phyloP scores from a whole-genome alignment of 805 yeast genomes.

The Isabelozyma rhagii region DNA sequence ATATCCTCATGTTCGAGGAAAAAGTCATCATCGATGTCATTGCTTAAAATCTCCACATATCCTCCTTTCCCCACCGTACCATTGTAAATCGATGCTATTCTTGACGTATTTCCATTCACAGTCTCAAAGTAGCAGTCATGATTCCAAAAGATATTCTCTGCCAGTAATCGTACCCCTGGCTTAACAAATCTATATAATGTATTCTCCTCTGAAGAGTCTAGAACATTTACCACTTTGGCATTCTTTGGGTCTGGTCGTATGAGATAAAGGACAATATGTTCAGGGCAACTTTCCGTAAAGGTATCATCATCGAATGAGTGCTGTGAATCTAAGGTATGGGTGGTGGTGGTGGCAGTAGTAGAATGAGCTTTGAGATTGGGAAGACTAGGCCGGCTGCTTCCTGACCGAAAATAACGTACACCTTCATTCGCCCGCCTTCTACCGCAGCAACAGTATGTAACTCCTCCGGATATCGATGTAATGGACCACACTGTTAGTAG shows the following conservation, averaged over 20 bases:
- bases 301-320: background rate
- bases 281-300: background rate
- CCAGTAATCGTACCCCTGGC: background rate
- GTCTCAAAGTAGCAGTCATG: background rate
- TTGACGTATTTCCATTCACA: background rate
- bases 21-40: background rate
- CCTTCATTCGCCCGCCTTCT: background rate
- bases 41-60: conserved; percentile 7
- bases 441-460: background rate
- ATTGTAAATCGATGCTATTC: conserved; percentile 5
- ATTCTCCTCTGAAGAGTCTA: background rate
- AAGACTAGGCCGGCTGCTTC: background rate
- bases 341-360: background rate
- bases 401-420: background rate
- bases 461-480: background rate
- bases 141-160: background rate
- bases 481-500: background rate
- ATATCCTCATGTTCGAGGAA: background rate
- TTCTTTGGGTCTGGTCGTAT: background rate
- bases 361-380: background rate
- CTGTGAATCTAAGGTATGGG: background rate
- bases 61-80: conserved; percentile 18
- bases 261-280: background rate
- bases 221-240: conserved; percentile 1
- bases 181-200: conserved; percentile 1